Percentiles rank a stretch among this genome's conserved stretches.
These are phyloP conservation scores for Boletus smithii DNA, from an alignment of 1,284 basidiomycete species.

Conservation along the genomic window DNA sequence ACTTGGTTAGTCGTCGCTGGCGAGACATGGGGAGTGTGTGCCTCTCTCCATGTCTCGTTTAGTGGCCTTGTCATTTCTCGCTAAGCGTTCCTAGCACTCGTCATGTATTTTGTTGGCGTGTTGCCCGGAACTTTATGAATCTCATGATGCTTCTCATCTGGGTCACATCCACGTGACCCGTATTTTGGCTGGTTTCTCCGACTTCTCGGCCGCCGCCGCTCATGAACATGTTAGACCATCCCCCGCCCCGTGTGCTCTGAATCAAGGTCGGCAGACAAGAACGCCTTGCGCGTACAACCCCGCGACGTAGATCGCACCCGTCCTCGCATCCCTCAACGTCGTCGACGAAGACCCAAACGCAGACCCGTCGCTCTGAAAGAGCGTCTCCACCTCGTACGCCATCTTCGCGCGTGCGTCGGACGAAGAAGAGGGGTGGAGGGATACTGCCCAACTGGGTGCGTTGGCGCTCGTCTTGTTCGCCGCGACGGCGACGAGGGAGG, in stretches of 20 bases:
- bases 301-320: constrained; percentile 47
- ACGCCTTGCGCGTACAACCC: constrained; percentile 59
- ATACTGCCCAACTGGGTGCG: constrained; percentile 56
- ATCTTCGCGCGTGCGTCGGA: constrained; percentile 35
- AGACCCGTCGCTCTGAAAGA: constrained; percentile 63
- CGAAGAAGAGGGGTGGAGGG: constrained; percentile 47
- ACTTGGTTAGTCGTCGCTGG: too few relatives aligned
- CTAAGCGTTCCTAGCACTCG: too few relatives aligned
- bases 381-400: constrained; percentile 46
- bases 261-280: constrained; percentile 41
- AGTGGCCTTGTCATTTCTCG: too few relatives aligned
- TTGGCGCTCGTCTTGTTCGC: constrained; percentile 37
- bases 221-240: too few relatives aligned
- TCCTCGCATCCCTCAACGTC: constrained; percentile 45
- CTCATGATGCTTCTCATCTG: too few relatives aligned
- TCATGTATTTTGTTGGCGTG: too few relatives aligned
- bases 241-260: constrained; percentile 16
- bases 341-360: constrained; percentile 51
- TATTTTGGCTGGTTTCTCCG: too few relatives aligned
- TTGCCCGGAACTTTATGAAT: too few relatives aligned
- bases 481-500: constrained; percentile 44
- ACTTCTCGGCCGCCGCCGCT: too few relatives aligned
- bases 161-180: too few relatives aligned
- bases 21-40: too few relatives aligned
- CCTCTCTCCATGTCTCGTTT: too few relatives aligned